Conservation (phyloP, 2,329 filamentous ascomycete species). For the Hymenoscyphus occultus region DNA sequence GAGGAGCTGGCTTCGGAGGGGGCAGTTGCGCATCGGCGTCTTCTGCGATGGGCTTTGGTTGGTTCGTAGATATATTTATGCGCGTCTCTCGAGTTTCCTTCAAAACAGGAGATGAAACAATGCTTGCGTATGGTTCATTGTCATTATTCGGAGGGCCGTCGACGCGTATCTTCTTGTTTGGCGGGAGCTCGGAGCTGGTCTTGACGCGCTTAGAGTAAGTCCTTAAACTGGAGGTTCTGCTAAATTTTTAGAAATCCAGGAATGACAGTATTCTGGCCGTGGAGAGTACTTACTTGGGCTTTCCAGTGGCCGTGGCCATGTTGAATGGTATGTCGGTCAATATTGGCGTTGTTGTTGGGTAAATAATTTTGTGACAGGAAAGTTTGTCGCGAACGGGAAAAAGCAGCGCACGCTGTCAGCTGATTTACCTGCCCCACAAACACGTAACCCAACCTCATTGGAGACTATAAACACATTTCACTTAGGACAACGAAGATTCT, state of each 20-base stretch:
- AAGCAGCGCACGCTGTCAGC: background rate
- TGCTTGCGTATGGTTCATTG: background rate
- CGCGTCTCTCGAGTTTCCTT: background rate
- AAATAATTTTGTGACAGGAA: background rate
- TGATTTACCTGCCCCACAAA: background rate
- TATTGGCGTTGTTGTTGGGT: background rate
- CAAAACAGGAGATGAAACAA: background rate
- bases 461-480: background rate
- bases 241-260: slow-evolving; percentile 10
- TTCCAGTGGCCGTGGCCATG: slow-evolving; percentile 5
- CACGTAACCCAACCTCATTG: background rate
- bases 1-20: slow-evolving; percentile 16
- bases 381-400: background rate
- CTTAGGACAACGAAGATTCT: background rate
- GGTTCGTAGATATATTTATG: background rate
- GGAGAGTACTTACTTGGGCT: slow-evolving; percentile 8
- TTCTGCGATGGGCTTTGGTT: background rate
- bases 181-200: slow-evolving; percentile 14
- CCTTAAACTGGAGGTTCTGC: slow-evolving; percentile 20
- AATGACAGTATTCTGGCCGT: background rate
- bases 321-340: slow-evolving; percentile 1
- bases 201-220: slow-evolving; percentile 32
- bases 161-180: slow-evolving; percentile 24
- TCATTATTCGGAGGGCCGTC: background rate
- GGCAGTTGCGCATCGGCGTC: background rate